These are phyloP conservation scores for Myxozyma nipponensis DNA, from an alignment of 805 yeast species.

Conservation along the genomic window DNA sequence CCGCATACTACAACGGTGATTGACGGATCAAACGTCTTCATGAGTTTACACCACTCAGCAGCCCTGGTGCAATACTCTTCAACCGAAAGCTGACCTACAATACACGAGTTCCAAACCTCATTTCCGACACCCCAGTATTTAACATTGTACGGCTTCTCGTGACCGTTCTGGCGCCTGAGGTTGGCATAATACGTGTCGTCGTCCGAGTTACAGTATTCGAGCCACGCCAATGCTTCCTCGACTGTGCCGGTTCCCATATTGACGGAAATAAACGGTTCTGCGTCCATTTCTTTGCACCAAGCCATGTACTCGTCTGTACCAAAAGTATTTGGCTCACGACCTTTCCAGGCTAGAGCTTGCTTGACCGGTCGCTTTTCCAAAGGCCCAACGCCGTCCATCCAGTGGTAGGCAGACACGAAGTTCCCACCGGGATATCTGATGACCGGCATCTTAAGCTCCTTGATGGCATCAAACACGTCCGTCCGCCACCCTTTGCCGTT, in stretches of 20 bases:
- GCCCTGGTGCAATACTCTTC: conserved; percentile 37
- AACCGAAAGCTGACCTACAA: conserved; percentile 36
- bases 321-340: conserved; percentile 37
- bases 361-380: conserved; percentile 35
- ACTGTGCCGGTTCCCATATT: conserved; percentile 42
- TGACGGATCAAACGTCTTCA: conserved; percentile 35
- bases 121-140: conserved; percentile 41
- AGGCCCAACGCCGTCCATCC: conserved; percentile 40
- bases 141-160: conserved; percentile 38
- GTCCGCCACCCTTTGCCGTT: conserved; percentile 34
- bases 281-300: conserved; percentile 36
- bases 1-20: conserved; percentile 37
- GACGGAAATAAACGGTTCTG: conserved; percentile 38
- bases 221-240: conserved; percentile 39
- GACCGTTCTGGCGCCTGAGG: conserved; percentile 38
- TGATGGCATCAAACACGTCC: conserved; percentile 37
- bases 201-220: conserved; percentile 38
- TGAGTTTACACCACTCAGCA: conserved; percentile 39
- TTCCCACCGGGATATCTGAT: conserved; percentile 42
- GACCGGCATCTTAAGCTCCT: conserved; percentile 37
- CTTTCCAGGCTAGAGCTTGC: conserved; percentile 40
- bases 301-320: conserved; percentile 41
- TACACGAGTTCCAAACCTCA: conserved; percentile 42
- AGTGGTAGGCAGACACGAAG: conserved; percentile 38
- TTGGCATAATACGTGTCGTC: conserved; percentile 39